phyloP scores from a whole-genome alignment of 2,329 filamentous ascomycete species.

The Colletotrichum sp. region DNA sequence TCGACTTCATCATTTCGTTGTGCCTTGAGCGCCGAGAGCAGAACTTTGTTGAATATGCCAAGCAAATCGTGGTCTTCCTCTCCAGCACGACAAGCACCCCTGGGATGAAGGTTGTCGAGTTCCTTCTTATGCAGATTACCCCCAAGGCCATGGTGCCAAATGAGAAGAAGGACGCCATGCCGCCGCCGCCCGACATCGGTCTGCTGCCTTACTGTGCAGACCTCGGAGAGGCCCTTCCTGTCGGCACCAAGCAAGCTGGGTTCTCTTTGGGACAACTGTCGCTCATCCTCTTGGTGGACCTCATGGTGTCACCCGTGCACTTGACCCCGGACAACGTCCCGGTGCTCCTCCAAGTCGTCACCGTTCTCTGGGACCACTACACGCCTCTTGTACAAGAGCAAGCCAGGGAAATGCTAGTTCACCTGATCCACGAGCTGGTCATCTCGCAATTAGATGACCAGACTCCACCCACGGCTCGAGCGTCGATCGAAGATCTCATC shows the following conservation, averaged over 20 bases:
- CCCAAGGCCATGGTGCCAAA: constrained; percentile 97
- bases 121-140: constrained; percentile 86
- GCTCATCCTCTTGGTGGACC: constrained; percentile 89
- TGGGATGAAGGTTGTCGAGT: constrained; percentile 92
- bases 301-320: constrained; percentile 92
- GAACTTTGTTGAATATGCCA: constrained; percentile 97
- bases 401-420: constrained; percentile 95
- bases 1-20: constrained; percentile 95
- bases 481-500: constrained; percentile 84
- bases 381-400: constrained; percentile 95
- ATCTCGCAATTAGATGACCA: constrained; percentile 79
- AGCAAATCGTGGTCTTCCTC: constrained; percentile 96
- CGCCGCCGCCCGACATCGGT: constrained; percentile 74
- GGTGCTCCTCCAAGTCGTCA: constrained; percentile 86
- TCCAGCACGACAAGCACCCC: constrained; percentile 78
- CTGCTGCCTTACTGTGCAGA: constrained; percentile 90
- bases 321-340: constrained; percentile 81
- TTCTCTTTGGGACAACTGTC: constrained; percentile 94
- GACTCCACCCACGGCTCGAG: constrained; percentile 65
- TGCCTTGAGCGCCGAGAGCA: constrained; percentile 95
- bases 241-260: constrained; percentile 89
- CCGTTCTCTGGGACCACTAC: constrained; percentile 97
- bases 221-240: constrained; percentile 76
- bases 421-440: constrained; percentile 94
- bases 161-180: constrained; percentile 74